Conservation (phyloP, 23 red algal genomes). For the Pyropia yezoensis region DNA sequence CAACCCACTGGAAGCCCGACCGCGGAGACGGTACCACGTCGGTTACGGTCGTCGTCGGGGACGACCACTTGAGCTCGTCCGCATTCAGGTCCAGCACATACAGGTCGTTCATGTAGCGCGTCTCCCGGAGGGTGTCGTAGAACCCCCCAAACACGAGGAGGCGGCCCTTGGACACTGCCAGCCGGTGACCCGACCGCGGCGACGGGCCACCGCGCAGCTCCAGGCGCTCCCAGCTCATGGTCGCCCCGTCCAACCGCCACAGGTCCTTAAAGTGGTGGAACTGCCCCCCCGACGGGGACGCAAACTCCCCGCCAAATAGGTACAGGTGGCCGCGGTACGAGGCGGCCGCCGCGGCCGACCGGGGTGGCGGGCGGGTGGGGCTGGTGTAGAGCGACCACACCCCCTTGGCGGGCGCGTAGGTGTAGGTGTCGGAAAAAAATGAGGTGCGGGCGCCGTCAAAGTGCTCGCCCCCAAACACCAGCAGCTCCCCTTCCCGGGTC, state of each 20-base stretch:
- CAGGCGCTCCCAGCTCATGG: constrained; percentile 64
- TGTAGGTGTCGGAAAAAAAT: constrained; percentile 52
- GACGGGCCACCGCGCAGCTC: constrained; percentile 62
- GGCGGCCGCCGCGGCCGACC: constrained; percentile 37
- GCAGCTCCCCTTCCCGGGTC: constrained; percentile 43
- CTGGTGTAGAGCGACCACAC: constrained; percentile 45
- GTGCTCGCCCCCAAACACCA: constrained; percentile 62
- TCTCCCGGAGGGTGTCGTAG: constrained; percentile 43
- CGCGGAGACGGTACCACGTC: constrained; percentile 45
- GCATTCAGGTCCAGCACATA: constrained; percentile 40
- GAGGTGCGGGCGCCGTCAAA: constrained; percentile 40
- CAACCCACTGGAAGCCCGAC: constrained; percentile 62
- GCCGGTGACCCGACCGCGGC: constrained; percentile 43
- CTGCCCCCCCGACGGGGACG: constrained; percentile 42
- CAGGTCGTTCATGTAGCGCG: constrained; percentile 60
- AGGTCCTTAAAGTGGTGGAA: constrained; percentile 67
- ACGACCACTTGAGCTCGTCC: constrained; percentile 63
- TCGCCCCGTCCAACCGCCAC: constrained; percentile 52
- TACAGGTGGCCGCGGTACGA: constrained; percentile 60
- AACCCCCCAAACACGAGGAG: constrained; percentile 64
- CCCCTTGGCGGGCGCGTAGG: constrained; percentile 38
- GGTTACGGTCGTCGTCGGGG: constrained; percentile 28
- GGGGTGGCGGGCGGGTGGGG: constrained; percentile 44
- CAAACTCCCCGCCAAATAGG: constrained; percentile 69
- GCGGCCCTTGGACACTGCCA: constrained; percentile 33